Evolutionary conservation across 1,284 basidiomycete species (phyloP).

Genomic region (Cutaneotrichosporon cyanovorans): DNA sequence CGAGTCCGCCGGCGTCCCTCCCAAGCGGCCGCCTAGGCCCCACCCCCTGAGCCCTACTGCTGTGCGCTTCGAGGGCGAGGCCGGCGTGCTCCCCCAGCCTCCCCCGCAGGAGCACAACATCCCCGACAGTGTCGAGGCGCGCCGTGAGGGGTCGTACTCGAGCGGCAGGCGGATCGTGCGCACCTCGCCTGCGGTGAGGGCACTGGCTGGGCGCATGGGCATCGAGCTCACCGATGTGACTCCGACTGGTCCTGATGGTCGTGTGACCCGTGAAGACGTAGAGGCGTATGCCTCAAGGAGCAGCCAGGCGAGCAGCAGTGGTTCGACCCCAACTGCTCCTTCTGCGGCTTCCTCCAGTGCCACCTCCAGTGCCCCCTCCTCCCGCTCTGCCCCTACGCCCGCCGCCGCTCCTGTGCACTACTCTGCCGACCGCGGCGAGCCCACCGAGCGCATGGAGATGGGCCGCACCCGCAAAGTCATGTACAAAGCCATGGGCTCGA

Average conservation of each 20-base stretch:
- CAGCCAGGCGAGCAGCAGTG: too few relatives aligned
- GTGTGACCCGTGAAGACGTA: slow-evolving; percentile 60
- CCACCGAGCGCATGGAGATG: slow-evolving; percentile 57
- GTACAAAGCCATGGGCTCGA: slow-evolving; percentile 76
- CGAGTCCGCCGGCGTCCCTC: not conserved
- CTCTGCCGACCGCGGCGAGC: slow-evolving; percentile 52
- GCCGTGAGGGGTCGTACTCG: slow-evolving; percentile 2
- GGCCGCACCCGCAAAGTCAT: slow-evolving; percentile 72
- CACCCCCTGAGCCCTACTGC: slow-evolving; percentile 20
- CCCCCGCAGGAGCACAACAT: not conserved
- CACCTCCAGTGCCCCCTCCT: not conserved
- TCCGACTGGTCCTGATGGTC: slow-evolving; percentile 52
- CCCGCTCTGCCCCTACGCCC: slow-evolving; percentile 1
- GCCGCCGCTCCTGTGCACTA: slow-evolving; percentile 3
- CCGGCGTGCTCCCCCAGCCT: slow-evolving; percentile 28
- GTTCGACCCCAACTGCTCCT: too few relatives aligned
- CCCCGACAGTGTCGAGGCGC: slow-evolving; percentile 15
- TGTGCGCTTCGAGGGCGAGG: slow-evolving; percentile 34
- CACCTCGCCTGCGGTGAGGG: slow-evolving; percentile 34
- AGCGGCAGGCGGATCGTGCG: slow-evolving; percentile 18
- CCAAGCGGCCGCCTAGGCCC: slow-evolving; percentile 8
- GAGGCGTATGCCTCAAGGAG: slow-evolving; percentile 42
- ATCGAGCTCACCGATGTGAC: slow-evolving; percentile 50
- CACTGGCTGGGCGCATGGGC: slow-evolving; percentile 29
- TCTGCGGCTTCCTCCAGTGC: not conserved